Evolutionary conservation across 2,329 filamentous ascomycete genomes (phyloP), one percentile per base, ranked within the genome.

Genomic region (Scytalidium lignicola): DNA sequence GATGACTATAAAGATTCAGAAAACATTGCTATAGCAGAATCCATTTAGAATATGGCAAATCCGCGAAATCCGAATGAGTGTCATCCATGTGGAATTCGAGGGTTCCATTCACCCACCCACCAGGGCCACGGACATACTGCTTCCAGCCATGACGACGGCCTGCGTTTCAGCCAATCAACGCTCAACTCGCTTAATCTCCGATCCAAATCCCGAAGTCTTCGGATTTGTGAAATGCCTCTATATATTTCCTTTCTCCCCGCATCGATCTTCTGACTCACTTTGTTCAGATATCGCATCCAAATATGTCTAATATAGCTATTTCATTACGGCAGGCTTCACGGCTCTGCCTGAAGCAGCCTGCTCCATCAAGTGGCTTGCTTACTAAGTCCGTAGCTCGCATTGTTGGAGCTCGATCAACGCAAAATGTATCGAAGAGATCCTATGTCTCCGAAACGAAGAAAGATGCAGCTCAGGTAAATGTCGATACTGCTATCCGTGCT

Each of bases 361-460:
- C 50, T 47, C 52, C 58, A 37, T 44, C 58, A 43, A 48, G 57
- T 49, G 51, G 53, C 22, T 47, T 64, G 44, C 47, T 61, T 44
- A 56, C 58, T 52, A 57, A 42, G 29, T 55, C 59, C 41, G 48
- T 52, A 18, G 42, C 50, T 47, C 32, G 56, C 29, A 48, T 55
- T 48, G 54, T 50, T 42, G 56, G 56, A 44, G 51, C 55, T 41
- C 51, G 57, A 44, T 49, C 55, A 43, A 51, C 37, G n/a, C 58
- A 55, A 48, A 57, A 49, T 22, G 46, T 53, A 32, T 54, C 56
- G 28, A 61, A 74, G 60, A 80, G 89, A 65, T 78, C 74, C 61
- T 96, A 96, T 77, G 90, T 96, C 55, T 87, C 89, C 22, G 86
- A 91, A 72, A 86, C 88, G 53, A 90, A 86, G 74, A 78, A 83